Evolutionary conservation across 164 flowering plant species (phyloP).

Genomic region (Brasenia schreberi): DNA sequence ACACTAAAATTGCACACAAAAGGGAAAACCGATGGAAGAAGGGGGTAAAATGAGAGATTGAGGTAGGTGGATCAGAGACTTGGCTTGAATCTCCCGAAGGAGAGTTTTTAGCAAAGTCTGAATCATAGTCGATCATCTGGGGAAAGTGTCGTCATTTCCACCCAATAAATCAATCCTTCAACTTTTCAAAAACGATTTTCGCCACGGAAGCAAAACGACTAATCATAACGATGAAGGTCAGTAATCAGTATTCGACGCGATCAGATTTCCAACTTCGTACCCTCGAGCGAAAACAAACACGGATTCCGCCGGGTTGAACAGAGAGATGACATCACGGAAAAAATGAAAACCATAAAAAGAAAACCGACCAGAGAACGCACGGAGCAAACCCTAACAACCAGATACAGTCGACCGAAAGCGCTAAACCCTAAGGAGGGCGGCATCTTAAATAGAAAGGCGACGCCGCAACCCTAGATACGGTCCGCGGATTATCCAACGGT

Average conservation of each 20-base stretch:
- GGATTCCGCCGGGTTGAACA: no score
- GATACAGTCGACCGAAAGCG: not conserved
- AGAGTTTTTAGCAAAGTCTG: not conserved
- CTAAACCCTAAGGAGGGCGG: not conserved
- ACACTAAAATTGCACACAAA: no score
- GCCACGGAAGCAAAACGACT: no score
- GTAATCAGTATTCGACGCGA: not conserved
- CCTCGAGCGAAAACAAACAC: no score
- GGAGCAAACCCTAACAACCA: not conserved
- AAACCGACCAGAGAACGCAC: no score
- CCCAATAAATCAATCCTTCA: not conserved
- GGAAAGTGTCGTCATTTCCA: not conserved
- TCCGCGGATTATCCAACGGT: no score
- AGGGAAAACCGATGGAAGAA: no score
- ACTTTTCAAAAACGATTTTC: no score
- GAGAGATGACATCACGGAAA: not conserved
- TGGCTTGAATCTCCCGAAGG: not conserved
- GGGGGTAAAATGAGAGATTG: no score
- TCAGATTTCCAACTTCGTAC: not conserved
- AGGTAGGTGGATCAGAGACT: not conserved
- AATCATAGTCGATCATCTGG: not conserved
- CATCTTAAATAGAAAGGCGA: not conserved
- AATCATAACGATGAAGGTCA: no score
- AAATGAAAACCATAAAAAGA: no score
- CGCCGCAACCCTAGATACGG: not conserved